A percentile compares a stretch with the other conserved stretches of the same genome.
Evolutionary conservation across 2,329 filamentous ascomycete genomes (phyloP).

Genomic region (Calonectria pauciramosa): DNA sequence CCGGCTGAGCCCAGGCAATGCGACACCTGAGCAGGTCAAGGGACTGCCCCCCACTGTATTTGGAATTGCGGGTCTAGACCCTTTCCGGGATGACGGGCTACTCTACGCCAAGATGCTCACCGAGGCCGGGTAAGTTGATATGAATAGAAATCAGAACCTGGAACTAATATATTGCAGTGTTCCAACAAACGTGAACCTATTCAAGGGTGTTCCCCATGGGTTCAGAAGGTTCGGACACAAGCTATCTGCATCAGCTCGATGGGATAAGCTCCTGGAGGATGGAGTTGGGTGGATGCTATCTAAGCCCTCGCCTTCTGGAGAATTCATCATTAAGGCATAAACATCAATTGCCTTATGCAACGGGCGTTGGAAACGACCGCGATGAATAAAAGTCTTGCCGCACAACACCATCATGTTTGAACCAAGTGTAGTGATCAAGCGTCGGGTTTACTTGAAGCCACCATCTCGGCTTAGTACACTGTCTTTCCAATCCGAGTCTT

Average conservation of each 20-base stretch:
- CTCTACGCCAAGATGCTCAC: not conserved
- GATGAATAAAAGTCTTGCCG: not conserved
- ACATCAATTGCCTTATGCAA: not conserved
- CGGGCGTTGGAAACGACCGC: not conserved
- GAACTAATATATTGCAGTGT: not conserved
- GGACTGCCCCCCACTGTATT: not conserved
- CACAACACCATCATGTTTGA: not conserved
- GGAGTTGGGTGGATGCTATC: not conserved
- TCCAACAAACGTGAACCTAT: not conserved
- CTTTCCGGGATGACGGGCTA: conserved; percentile 14
- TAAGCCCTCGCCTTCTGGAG: not conserved
- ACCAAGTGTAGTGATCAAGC: not conserved
- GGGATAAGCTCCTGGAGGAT: not conserved
- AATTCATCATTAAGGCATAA: not conserved
- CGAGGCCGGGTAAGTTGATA: not conserved
- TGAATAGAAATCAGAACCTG: not conserved
- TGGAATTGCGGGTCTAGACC: not conserved
- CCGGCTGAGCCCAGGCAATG: not conserved
- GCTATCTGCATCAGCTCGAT: not conserved
- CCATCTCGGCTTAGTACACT: too few species aligned
- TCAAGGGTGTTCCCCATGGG: not conserved
- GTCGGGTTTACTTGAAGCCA: not conserved
- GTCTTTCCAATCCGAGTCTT: not conserved
- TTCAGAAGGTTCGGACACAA: not conserved
- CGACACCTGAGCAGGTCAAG: not conserved